phyloP scores from a whole-genome alignment of 805 yeast genomes.

The Spencermartinsiella europaea region DNA sequence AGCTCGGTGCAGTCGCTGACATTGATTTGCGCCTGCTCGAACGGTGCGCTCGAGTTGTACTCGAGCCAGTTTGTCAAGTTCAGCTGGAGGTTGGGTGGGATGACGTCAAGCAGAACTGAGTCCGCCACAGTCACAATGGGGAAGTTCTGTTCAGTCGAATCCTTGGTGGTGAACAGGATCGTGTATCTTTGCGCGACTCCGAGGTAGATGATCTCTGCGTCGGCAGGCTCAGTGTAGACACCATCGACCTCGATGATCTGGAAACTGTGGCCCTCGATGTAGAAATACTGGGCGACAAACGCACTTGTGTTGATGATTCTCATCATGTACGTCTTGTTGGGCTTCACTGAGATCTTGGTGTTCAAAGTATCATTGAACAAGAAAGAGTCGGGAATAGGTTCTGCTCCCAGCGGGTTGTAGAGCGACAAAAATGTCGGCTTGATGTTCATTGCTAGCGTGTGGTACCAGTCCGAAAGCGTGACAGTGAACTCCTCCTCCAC shows the following conservation, averaged over 20 bases:
- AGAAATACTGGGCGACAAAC: constrained; percentile 81
- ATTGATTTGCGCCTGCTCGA: constrained; percentile 30
- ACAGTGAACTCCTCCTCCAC: constrained; percentile 76
- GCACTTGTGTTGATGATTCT: constrained; percentile 82
- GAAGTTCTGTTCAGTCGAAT: constrained; percentile 52
- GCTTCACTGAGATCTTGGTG: constrained; percentile 50
- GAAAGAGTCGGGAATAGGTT: constrained; percentile 81
- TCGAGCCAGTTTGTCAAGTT: constrained; percentile 68
- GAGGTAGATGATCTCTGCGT: constrained; percentile 63
- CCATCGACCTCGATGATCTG: constrained; percentile 90
- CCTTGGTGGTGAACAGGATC: constrained; percentile 67
- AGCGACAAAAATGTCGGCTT: constrained; percentile 48
- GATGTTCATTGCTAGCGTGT: constrained; percentile 44
- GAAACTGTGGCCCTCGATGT: constrained; percentile 80
- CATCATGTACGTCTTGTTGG: constrained; percentile 74
- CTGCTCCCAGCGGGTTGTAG: constrained; percentile 94
- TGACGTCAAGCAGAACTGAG: constrained; percentile 68
- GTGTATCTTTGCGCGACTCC: constrained; percentile 89
- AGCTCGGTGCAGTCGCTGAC: constrained; percentile 24
- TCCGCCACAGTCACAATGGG: constrained; percentile 81
- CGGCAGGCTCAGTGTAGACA: constrained; percentile 58
- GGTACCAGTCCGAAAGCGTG: constrained; percentile 82
- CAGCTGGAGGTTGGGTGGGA: constrained; percentile 57
- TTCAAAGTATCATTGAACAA: constrained; percentile 74
- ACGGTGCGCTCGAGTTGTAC: constrained; percentile 43